Percentiles rank a stretch among this genome's conserved stretches.
These are phyloP conservation scores for Vanrija humicola DNA, from an alignment of 1,284 basidiomycete species.

Conservation along the genomic window DNA sequence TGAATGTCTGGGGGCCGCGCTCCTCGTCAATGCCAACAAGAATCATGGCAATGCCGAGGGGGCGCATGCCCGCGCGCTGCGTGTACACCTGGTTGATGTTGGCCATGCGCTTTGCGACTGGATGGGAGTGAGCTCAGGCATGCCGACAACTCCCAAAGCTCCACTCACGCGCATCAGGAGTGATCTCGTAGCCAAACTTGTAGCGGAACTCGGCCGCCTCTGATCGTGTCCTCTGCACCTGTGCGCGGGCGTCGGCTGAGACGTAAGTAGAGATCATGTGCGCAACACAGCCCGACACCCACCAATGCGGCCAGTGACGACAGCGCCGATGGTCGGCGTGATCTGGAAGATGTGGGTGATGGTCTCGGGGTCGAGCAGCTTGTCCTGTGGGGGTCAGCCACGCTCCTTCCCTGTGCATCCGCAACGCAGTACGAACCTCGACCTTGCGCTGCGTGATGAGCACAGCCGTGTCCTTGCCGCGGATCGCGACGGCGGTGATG, in stretches of 20 bases:
- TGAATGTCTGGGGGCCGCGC: slow-evolving; percentile 88
- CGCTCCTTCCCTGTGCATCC: too few species aligned
- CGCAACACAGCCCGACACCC: slow-evolving; percentile 22
- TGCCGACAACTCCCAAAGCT: neutral
- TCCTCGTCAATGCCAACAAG: slow-evolving; percentile 90
- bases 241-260: slow-evolving; percentile 85
- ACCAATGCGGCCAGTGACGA: slow-evolving; percentile 95
- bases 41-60: slow-evolving; percentile 96
- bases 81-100: slow-evolving; percentile 99
- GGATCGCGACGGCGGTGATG: slow-evolving; percentile 86
- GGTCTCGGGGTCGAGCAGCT: slow-evolving; percentile 90
- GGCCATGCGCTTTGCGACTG: slow-evolving; percentile 82
- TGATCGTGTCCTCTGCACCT: slow-evolving; percentile 79
- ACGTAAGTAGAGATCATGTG: neutral
- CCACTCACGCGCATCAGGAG: slow-evolving; percentile 69
- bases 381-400: slow-evolving; percentile 63
- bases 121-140: neutral
- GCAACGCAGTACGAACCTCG: slow-evolving; percentile 59
- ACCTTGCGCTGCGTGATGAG: slow-evolving; percentile 99
- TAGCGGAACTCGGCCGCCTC: slow-evolving; percentile 95
- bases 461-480: slow-evolving; percentile 91
- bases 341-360: slow-evolving; percentile 96
- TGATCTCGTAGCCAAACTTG: slow-evolving; percentile 98
- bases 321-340: slow-evolving; percentile 94
- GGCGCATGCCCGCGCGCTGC: slow-evolving; percentile 94